phyloP scores from a whole-genome alignment of 495 filamentous ascomycete genomes.

The Friedmanniomyces endolithicus region DNA sequence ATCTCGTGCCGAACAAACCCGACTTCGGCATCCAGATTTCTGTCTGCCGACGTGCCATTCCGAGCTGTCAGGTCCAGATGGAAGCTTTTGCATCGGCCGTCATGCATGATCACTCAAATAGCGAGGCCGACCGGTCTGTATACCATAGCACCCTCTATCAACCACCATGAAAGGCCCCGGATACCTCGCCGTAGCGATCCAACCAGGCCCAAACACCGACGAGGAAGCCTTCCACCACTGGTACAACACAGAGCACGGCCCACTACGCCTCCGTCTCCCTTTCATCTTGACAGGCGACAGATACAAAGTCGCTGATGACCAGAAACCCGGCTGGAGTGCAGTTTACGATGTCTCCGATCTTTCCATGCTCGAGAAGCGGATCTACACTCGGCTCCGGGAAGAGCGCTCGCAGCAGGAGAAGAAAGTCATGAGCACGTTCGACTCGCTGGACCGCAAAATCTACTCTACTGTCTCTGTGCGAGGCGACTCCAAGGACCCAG shows the following conservation, averaged over 20 bases:
- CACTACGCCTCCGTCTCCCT: slow-evolving; percentile 57
- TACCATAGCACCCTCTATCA: neutral
- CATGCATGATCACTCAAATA: neutral
- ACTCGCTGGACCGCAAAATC: slow-evolving; percentile 50
- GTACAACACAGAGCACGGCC: slow-evolving; percentile 85
- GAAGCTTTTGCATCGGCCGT: neutral
- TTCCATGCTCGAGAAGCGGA: slow-evolving; percentile 49
- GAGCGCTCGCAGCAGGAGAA: slow-evolving; percentile 62
- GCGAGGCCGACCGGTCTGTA: neutral
- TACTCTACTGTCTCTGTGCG: slow-evolving; percentile 45
- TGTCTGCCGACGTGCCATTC: neutral
- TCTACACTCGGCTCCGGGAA: slow-evolving; percentile 54
- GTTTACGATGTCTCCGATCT: slow-evolving; percentile 70
- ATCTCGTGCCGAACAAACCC: too few species aligned
- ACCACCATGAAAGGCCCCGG: slow-evolving; percentile 18
- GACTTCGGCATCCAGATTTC: neutral
- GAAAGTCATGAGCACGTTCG: slow-evolving; percentile 62
- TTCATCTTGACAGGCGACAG: slow-evolving; percentile 66
- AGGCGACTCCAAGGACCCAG: slow-evolving; percentile 38
- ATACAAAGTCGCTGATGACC: slow-evolving; percentile 52
- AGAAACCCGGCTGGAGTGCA: slow-evolving; percentile 57
- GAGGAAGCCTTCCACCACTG: slow-evolving; percentile 63
- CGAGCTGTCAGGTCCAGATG: neutral
- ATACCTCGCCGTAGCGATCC: slow-evolving; percentile 20
- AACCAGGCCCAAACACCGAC: slow-evolving; percentile 22